Base-by-base conservation (phyloP, 2,329 filamentous ascomycete genomes). In the Fusarium chuoi region DNA sequence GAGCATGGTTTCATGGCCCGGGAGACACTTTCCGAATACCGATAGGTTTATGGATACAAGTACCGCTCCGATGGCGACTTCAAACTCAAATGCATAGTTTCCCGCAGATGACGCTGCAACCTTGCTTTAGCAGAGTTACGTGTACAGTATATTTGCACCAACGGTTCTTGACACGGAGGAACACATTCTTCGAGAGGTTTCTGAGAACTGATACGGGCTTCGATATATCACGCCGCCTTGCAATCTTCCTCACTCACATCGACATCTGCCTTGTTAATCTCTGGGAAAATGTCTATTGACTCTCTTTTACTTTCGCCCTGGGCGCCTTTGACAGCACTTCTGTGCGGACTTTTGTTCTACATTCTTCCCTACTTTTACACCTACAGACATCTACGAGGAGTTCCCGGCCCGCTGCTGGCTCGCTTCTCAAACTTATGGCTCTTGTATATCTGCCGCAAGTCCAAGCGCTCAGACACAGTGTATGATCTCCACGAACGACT, bases 391-490 rank as follows among this genome's bases (percentile, higher is more conserved):
- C 30, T 65, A 1, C 39, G 62, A 9, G 11, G 20, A 1, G 20
- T 65, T 6, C 62, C 62, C 9, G 62, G 62, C 3, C 62, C 62
- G 3, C 2, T 54, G 0, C 17, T 52, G 5, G 62, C 62, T 7
- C 46, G 56, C 1, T 39, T 65, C 33, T 54, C 56, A 48, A 46
- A 65, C n/a, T 22, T 39, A 12, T 65, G 62, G 62, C 62, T 65
- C 6, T 7, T 61, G 0, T 54, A 61, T 20, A 45, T 45, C 8
- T 65, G 62, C 33, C 39, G 62, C 8, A 9, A 28, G 26, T 22
- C 26, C 7, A 48, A 48, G 45, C 45, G 45, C 2, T 48, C 45
- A 6, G 4, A 28, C 45, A 30, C 26, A 6, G 45, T 48, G 3
- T 20, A 48, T 8, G 5, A 48, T 7, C 42, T 48, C 12, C 62